A percentile compares a stretch with the other conserved stretches of the same genome.
phyloP scores from a whole-genome alignment of 192 early-diverging fungal genomes.

The Rhizophagus clarus region DNA sequence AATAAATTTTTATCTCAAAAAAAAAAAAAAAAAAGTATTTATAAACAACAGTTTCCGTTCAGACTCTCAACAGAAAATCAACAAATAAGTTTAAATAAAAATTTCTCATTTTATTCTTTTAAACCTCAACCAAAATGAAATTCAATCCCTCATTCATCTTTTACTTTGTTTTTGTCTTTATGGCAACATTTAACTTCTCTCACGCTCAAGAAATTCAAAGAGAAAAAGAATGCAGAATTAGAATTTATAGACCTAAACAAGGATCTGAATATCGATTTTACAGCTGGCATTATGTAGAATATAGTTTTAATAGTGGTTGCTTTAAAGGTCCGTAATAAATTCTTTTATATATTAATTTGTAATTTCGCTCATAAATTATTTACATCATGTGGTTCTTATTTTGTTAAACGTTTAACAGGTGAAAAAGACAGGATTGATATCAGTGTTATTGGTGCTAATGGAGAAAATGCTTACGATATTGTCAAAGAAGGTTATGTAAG shows the following conservation, averaged over 20 bases:
- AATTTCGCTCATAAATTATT: no score
- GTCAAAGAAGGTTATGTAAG: neutral
- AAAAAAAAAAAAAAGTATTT: no score
- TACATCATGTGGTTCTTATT: no score
- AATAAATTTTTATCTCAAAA: no score
- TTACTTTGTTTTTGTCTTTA: neutral
- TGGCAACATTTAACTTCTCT: neutral
- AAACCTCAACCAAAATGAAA: neutral
- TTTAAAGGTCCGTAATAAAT: neutral
- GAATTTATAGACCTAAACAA: neutral
- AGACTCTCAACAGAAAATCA: no score
- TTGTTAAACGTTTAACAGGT: no score
- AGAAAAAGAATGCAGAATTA: neutral
- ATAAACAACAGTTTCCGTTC: no score
- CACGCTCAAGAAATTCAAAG: neutral
- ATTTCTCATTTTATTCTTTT: no score
- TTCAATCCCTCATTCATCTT: neutral
- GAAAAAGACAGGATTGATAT: neutral
- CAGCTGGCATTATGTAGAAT: neutral
- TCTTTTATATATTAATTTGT: neutral
- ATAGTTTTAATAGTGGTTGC: neutral
- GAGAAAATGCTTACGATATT: neutral
- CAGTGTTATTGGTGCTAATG: neutral
- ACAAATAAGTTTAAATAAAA: no score
- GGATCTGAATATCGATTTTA: neutral